Evolutionary conservation across 2,329 filamentous ascomycete species (phyloP), one percentile per base, ranked within the genome.

Genomic region (Pseudogymnoascus sp.): DNA sequence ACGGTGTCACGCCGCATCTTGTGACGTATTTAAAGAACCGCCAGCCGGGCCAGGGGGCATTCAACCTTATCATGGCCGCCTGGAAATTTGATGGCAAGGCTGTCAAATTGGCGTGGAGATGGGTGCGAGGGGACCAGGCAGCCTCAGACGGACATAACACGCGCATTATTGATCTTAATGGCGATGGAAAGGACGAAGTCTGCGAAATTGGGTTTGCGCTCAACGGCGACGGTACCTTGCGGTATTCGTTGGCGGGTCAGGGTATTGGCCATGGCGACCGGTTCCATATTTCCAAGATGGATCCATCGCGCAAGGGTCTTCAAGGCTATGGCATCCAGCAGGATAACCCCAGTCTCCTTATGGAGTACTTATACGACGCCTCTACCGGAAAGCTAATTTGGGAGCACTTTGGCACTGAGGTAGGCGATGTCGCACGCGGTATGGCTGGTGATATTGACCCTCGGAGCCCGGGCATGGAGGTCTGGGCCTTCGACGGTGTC

Each of bases 401-500:
- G 57, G 13, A 61, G 57, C 57, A 61, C 36, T 61, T 11, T 61
- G 57, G 57, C 14, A 7, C 16, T 4, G 57, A 36, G 8, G 1
- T 21, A 13, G 21, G 57, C 14, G 57, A 61, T 39, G 57, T 61
- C 16, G 57, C 16, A 14, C 57, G 57, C 14, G 57, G 57, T n/a
- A 34, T 61, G 31, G 57, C 28, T n/a, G 57, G 31, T n/a, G 57
- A 61, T n/a, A 37, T 61, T 61, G 57, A 61, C 57, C 57, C 57
- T 14, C 25, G 14, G 10, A 7, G 6, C 25, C 57, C 1, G 57
- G 57, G 10, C 28, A 61, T 61, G 57, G 57, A 61, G 21, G 57
- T 37, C 28, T 61, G 57, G 57, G n/a, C 57, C 13, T 61, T 61
- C 13, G 13, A 21, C 11, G 57, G 57, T 6, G 16, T 61, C 14